Conservation (phyloP, 1,284 basidiomycete genomes). For the Cryptococcus deneoformans region DNA sequence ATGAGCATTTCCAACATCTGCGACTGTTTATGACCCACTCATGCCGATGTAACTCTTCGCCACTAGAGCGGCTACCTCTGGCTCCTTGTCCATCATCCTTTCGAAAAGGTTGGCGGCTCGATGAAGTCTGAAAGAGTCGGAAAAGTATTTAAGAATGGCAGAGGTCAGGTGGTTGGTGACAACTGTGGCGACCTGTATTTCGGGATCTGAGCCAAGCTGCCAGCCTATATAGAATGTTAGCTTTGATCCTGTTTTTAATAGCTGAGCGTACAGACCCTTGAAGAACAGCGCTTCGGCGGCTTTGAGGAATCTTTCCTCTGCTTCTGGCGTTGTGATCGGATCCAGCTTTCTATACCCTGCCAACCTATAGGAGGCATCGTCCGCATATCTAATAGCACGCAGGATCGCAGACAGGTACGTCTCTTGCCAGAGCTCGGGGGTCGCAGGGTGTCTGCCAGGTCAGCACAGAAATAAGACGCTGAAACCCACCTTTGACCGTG, state of each 20-base stretch:
- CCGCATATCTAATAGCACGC: constrained; percentile 89
- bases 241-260: neutral
- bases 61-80: constrained; percentile 84
- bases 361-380: constrained; percentile 86
- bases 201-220: constrained; percentile 97
- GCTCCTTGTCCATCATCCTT: constrained; percentile 77
- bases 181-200: constrained; percentile 97
- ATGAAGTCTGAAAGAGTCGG: constrained; percentile 82
- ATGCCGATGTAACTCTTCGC: constrained; percentile 93
- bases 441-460: constrained; percentile 74
- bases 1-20: neutral
- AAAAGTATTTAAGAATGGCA: constrained; percentile 96
- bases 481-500: constrained; percentile 63
- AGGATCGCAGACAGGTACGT: constrained; percentile 92
- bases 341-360: constrained; percentile 95
- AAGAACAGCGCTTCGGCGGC: constrained; percentile 87
- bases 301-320: constrained; percentile 85
- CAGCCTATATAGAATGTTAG: constrained; percentile 61
- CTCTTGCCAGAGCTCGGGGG: constrained; percentile 93
- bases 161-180: constrained; percentile 96
- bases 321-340: constrained; percentile 85
- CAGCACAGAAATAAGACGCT: constrained; percentile 54
- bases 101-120: constrained; percentile 94
- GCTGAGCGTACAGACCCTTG: constrained; percentile 58
- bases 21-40: constrained; percentile 62